Evolutionary conservation across 2,329 filamentous ascomycete species (phyloP).

Genomic region (Beauveria sp.): DNA sequence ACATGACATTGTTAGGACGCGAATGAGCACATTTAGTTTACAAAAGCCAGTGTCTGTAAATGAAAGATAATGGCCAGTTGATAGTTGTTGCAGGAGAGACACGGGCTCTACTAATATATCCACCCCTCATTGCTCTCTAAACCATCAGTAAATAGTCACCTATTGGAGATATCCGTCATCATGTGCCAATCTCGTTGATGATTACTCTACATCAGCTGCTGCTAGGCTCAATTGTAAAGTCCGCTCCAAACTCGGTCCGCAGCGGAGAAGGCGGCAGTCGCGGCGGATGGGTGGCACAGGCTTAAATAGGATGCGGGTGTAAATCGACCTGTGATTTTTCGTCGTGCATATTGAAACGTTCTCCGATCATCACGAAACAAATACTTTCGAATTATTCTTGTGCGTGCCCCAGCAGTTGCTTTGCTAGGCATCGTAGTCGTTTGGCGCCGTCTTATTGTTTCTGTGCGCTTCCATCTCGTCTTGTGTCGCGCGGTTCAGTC

Average conservation of each 20-base stretch:
- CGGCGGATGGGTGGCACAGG: neutral
- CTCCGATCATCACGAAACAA: too few relatives aligned
- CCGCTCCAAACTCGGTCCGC: conserved; percentile 4
- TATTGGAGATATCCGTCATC: neutral
- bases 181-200: neutral
- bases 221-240: neutral
- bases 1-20: neutral
- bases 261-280: neutral
- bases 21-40: neutral
- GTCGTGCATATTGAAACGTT: neutral
- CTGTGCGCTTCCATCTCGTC: neutral
- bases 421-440: neutral
- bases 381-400: too few relatives aligned
- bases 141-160: too few relatives aligned
- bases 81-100: neutral
- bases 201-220: neutral
- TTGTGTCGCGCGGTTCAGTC: neutral
- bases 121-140: neutral
- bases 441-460: neutral
- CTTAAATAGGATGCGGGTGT: neutral
- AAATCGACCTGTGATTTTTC: neutral
- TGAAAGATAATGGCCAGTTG: neutral
- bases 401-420: neutral
- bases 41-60: neutral
- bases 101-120: neutral